Evolutionary conservation across 2,329 filamentous ascomycete species (phyloP), one percentile per base, ranked within the genome.

Genomic region (Clarireedia homoeocarpa): DNA sequence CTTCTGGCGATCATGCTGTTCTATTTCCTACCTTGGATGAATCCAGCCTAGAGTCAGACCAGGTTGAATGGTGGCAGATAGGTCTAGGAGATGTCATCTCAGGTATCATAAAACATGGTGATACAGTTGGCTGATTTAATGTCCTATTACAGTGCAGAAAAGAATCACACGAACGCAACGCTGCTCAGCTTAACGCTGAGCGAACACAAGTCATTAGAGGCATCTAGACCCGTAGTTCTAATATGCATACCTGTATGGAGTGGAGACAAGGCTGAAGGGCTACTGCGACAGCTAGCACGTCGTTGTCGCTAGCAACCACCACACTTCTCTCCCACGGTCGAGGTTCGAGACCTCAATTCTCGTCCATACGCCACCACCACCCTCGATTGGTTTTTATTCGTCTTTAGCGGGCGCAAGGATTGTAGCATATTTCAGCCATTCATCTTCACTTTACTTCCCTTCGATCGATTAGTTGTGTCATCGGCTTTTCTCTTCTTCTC

Each of bases 181-280:
- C 90, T 58, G 88, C 91, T 63, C 91, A 95, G 75, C 78, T 99
- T 70, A 89, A 96, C 73, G 83, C 85, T 57, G 92, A 99, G 79
- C 82, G 92, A 69, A 99, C 94, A 48, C 87, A 92, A 62, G 91
- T 95, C 66, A 94, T 97, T 75, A 91, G 88, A 74, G 91, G 91
- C 60, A 86, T 95, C 71, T 96, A 81, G 23, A 30, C 30, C 10
- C 12, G 10, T 34, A 20, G 10, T 34, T 34, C 10, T 12, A 34
- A 34, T 12, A 34, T 34, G 30, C 30, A 9, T 34, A 2, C 5
- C 30, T 34, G 30, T 4, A 20, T 34, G 10, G 2, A 34, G 5
- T 9, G 5, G 30, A 10, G 30, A 12, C 6, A 34, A 34, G 10
- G 30, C 30, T 9, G 30, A 34, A 34, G 30, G 30, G 9, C 30